Percentiles rank a stretch among this genome's conserved stretches.
Conservation (phyloP, 768 basidiomycete genomes). For the Pholiota conissans region DNA sequence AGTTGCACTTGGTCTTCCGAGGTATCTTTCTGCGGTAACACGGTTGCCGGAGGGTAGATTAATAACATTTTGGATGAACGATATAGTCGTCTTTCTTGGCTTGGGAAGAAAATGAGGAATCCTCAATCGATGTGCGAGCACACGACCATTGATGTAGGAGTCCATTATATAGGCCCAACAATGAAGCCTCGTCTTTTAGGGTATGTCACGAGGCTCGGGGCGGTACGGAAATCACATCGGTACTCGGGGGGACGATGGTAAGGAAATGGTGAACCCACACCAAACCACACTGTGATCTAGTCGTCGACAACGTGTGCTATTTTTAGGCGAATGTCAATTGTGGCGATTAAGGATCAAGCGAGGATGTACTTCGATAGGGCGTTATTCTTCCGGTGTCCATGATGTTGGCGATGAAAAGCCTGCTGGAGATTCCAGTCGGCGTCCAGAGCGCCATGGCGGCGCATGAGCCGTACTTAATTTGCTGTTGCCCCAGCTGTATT, state of each 20-base stretch:
- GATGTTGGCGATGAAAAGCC: background rate
- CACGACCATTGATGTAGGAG: conserved; percentile 24
- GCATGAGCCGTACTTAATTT: too few relatives aligned
- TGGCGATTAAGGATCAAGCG: background rate
- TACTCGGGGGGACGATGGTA: conserved; percentile 11
- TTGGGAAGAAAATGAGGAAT: background rate
- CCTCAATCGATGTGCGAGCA: conserved; percentile 18
- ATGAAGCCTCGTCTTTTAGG: conserved; percentile 17
- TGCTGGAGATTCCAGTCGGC: background rate
- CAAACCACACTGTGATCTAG: background rate
- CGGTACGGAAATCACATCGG: conserved; percentile 30
- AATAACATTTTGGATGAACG: conserved; percentile 23
- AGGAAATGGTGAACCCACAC: background rate
- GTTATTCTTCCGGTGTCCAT: background rate
- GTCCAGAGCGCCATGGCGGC: background rate
- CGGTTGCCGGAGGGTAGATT: conserved; percentile 19
- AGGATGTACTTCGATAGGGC: background rate
- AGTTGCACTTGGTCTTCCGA: conserved; percentile 6
- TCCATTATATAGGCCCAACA: conserved; percentile 12
- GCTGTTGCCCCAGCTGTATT: too few relatives aligned
- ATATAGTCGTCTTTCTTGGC: background rate
- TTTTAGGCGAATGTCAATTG: background rate
- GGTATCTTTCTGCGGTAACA: conserved; percentile 12
- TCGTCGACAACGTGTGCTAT: background rate
- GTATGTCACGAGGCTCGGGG: conserved; percentile 30